Conservation (phyloP, 176 grass and related monocot genomes). For the Thalia dealbata region DNA sequence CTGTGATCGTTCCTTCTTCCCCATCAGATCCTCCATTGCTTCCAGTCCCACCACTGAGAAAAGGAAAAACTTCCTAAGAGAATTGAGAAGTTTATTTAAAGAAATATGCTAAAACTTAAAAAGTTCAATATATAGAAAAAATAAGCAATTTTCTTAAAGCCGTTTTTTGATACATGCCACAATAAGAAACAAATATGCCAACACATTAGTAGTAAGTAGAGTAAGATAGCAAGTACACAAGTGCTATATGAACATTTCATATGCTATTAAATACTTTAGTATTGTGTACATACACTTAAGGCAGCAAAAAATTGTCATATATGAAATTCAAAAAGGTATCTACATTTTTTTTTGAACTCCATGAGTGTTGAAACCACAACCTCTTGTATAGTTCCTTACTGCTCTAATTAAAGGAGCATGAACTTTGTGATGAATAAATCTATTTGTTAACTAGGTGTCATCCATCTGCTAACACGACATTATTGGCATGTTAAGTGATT, state of each 20-base stretch:
- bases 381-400: too few relatives aligned
- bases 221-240: neutral
- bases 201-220: neutral
- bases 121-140: neutral
- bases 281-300: too few relatives aligned
- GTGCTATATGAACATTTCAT: neutral
- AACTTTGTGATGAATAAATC: too few relatives aligned
- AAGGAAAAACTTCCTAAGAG: constrained; percentile 7
- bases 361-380: too few relatives aligned
- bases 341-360: too few relatives aligned
- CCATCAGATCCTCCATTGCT: constrained; percentile 54
- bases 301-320: too few relatives aligned
- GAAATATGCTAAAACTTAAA: neutral
- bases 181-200: neutral
- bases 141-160: neutral
- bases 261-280: too few relatives aligned
- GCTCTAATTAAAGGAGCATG: too few relatives aligned
- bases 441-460: too few relatives aligned
- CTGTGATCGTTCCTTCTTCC: constrained; percentile 66
- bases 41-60: constrained; percentile 69
- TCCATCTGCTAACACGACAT: too few relatives aligned
- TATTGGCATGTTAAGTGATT: too few relatives aligned
- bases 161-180: neutral
- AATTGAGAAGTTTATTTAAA: neutral
- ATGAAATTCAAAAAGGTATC: too few relatives aligned